Conservation (phyloP, 306 rosid species). For the Acacia confusa region DNA sequence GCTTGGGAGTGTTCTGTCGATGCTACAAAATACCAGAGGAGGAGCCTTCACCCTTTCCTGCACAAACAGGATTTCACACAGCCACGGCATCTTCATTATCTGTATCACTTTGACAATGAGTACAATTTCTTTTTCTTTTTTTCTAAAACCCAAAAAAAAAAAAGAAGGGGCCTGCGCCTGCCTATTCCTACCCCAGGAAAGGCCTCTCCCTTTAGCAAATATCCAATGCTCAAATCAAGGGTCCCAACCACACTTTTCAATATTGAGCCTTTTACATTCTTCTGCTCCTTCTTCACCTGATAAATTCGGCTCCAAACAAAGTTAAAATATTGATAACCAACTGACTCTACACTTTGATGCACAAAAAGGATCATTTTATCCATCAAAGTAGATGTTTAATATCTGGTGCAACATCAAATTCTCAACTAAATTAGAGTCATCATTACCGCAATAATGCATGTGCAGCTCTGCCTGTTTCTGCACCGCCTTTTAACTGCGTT, state of each 20-base stretch:
- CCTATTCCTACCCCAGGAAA: slow-evolving; percentile 66
- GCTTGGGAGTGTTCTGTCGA: slow-evolving; percentile 40
- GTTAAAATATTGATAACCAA: background rate
- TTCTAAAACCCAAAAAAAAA: too few species aligned
- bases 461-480: slow-evolving; percentile 36
- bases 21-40: slow-evolving; percentile 34
- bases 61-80: background rate
- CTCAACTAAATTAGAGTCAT: background rate
- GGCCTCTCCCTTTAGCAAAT: slow-evolving; percentile 63
- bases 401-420: background rate
- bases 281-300: slow-evolving; percentile 63
- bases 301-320: slow-evolving; percentile 35
- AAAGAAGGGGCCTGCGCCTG: background rate
- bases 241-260: slow-evolving; percentile 70
- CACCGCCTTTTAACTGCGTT: slow-evolving; percentile 56
- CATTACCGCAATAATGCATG: slow-evolving; percentile 65
- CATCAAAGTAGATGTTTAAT: background rate
- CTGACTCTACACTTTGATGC: background rate
- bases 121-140: background rate
- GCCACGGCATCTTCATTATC: background rate
- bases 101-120: background rate
- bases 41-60: slow-evolving; percentile 58
- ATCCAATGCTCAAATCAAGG: slow-evolving; percentile 64
- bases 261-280: slow-evolving; percentile 46
- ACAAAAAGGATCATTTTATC: background rate